Base-by-base conservation (phyloP, 257 asterid genomes). In the Pogostemon cablin region DNA sequence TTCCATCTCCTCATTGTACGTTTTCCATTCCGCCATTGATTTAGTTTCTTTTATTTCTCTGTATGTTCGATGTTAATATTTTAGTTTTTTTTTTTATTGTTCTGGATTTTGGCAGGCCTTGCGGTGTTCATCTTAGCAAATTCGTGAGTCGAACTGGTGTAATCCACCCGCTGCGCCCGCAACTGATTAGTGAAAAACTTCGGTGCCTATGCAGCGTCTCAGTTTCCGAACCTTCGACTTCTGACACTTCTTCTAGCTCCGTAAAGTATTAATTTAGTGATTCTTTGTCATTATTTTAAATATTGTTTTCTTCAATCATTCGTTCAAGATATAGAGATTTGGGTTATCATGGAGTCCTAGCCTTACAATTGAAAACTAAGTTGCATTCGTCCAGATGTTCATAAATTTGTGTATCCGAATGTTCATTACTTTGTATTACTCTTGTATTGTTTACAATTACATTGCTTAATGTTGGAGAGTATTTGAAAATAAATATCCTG, bases 161-260 rank as follows among this genome's bases (percentile, higher is more conserved):
- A 7, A 7, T 81, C 62, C 81, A 73, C 53, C 76, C 58, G 72
- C 75, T 32, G 57, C 78, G 70, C 60, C 69, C 66, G 38, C 41
- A 64, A 42, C 74, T 62, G 59, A 61, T 65, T 41, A 67, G 79
- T 39, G 79, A 75, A 59, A 70, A 62, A 57, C 67, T 82, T 15
- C 87, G 88, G 53, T 89, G 89, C 81, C 61, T 81, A 54, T 86
- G 95, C 83, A 81, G 86, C 74, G 79, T 77, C 7, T 61, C 91
- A 5, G 85, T 70, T 44, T 72, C 90, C 1, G 90, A 86, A 42
- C 76, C 93, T 82, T 82, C 85, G 9, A 72, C 78, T 61, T 83
- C 95, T 0, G 88, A 72, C 77, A 42, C 77, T 65, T 78, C 90
- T 34, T 57, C 91, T 60, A 80, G 70, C 78, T 60, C 90, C 71